Evolutionary conservation across 192 early-diverging fungal species (phyloP).

Genomic region (Coemansia sp.): DNA sequence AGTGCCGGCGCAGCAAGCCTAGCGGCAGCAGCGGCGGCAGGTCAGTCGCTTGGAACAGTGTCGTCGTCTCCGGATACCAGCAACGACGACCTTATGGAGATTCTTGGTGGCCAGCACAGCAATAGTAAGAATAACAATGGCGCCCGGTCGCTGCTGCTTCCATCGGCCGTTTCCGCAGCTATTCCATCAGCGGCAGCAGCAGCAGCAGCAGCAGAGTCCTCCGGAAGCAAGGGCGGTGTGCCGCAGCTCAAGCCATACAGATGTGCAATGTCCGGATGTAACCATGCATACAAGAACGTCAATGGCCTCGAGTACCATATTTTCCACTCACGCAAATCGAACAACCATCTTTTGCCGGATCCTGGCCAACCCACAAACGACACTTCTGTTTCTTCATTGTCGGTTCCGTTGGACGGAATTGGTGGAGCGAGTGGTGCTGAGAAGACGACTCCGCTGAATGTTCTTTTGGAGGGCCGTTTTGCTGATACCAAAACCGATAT

Average conservation of each 20-base stretch:
- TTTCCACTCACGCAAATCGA: conserved; percentile 59
- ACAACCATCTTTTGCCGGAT: conserved; percentile 30
- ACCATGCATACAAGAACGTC: conserved; percentile 78
- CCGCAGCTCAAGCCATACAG: conserved; percentile 58
- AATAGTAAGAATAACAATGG: neutral
- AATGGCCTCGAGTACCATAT: conserved; percentile 83
- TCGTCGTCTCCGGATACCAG: conserved; percentile 6
- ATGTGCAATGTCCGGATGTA: conserved; percentile 67
- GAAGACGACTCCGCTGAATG: neutral
- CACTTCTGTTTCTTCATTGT: neutral
- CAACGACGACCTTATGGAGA: conserved; percentile 5
- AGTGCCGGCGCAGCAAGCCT: neutral
- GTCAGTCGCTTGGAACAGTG: neutral
- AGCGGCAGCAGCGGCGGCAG: neutral
- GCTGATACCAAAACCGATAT: neutral
- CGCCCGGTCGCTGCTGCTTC: neutral
- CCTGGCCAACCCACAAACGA: conserved; percentile 1
- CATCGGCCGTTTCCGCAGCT: neutral
- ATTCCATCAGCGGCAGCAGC: neutral
- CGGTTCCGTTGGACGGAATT: neutral
- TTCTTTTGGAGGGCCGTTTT: neutral
- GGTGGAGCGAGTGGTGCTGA: neutral
- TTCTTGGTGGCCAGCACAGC: neutral
- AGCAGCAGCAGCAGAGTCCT: neutral
- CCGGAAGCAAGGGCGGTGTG: neutral